These are phyloP conservation scores for Perilla frutescens DNA, from an alignment of 257 asterid species.

Conservation along the genomic window DNA sequence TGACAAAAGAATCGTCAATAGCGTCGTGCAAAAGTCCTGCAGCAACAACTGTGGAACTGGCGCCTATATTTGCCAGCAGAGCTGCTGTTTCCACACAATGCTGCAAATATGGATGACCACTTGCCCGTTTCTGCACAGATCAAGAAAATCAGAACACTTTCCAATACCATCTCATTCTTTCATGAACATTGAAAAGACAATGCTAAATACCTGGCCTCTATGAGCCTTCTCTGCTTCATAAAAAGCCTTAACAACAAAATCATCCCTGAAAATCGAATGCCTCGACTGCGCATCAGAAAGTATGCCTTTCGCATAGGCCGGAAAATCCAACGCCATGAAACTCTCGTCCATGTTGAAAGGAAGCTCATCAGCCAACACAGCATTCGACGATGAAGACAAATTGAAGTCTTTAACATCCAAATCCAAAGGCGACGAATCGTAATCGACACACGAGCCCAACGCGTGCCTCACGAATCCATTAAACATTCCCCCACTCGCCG, in stretches of 20 bases:
- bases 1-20: conserved; percentile 75
- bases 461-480: conserved; percentile 77
- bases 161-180: background rate
- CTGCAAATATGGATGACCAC: conserved; percentile 95
- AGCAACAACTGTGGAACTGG: conserved; percentile 89
- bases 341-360: conserved; percentile 83
- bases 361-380: conserved; percentile 63
- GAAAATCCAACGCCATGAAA: conserved; percentile 50
- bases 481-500: conserved; percentile 61
- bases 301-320: conserved; percentile 66
- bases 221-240: conserved; percentile 78
- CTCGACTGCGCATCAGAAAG: conserved; percentile 75
- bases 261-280: conserved; percentile 72
- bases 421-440: conserved; percentile 53
- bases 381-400: conserved; percentile 44
- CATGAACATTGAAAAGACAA: background rate
- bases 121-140: conserved; percentile 71
- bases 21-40: conserved; percentile 97
- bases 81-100: conserved; percentile 94
- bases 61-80: conserved; percentile 78
- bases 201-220: conserved; percentile 75
- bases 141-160: conserved; percentile 9
- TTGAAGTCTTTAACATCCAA: conserved; percentile 48
- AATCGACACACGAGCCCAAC: conserved; percentile 74
- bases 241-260: conserved; percentile 79